Conservation (phyloP, 306 rosid species). For the Castanea crenata region DNA sequence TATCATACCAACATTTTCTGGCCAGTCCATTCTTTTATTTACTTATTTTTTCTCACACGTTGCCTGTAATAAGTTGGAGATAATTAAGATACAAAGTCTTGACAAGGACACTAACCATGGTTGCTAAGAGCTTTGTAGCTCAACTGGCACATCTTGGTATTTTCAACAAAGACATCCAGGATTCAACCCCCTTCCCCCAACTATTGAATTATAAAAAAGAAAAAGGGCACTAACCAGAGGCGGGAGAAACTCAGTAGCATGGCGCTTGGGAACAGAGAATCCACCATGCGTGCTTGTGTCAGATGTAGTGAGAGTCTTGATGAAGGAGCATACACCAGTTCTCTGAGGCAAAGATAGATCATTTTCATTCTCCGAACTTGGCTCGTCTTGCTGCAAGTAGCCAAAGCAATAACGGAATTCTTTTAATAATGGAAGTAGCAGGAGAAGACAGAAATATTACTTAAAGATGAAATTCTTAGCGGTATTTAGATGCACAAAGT, state of each 20-base stretch:
- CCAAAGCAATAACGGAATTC: constrained; percentile 2
- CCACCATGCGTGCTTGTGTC: constrained; percentile 79
- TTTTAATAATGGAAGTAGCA: constrained; percentile 2
- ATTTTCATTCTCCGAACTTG: constrained; percentile 15
- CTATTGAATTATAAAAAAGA: too few species aligned
- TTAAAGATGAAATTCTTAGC: constrained; percentile 1
- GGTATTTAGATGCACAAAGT: neutral
- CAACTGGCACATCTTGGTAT: too few species aligned
- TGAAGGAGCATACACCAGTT: constrained; percentile 18
- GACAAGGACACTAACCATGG: constrained; percentile 48
- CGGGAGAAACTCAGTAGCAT: constrained; percentile 57
- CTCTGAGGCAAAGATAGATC: constrained; percentile 15
- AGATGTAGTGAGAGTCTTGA: constrained; percentile 62
- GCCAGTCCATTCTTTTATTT: neutral
- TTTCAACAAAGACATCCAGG: too few species aligned
- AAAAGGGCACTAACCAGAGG: constrained; percentile 54
- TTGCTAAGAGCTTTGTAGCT: too few species aligned
- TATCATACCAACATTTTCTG: neutral
- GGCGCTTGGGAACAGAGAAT: constrained; percentile 57
- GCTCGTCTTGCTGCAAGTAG: constrained; percentile 39
- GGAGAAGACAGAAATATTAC: neutral
- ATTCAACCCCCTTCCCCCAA: too few species aligned
- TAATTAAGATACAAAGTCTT: neutral
- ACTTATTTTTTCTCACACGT: neutral
- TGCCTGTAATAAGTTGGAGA: neutral